Evolutionary conservation across 345 rosid genomes (phyloP), one percentile per base, ranked within the genome.

Genomic region (Heritiera littoralis): DNA sequence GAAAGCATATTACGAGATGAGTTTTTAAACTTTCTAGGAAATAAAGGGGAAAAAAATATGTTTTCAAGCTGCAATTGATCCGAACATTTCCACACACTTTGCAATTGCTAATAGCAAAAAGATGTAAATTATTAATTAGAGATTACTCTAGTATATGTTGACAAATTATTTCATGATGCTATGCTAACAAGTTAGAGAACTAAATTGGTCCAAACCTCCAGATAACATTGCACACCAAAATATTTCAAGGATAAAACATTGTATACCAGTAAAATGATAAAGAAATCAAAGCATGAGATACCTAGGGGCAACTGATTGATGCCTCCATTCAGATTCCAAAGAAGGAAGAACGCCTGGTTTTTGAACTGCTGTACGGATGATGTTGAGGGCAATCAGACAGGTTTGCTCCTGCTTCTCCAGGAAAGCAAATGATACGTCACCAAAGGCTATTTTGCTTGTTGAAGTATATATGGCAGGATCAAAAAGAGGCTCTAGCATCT

Each of bases 221-320:
- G 38, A 66, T 38, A 48, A 73, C 76, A 54, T 74, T 12, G 10
- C 23, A 5, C 10, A 7, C 74, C 67, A 20, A 66, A 67, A 66
- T 38, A 48, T 55, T 52, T 69, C 3, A 60, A 73, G 72, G 55
- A 63, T 41, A 41, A 66, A 64, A 75, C 3, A 75, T 9, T 56
- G 54, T 59, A 56, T 5, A 48, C 46, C 51, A 66, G 58, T 40
- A 77, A 72, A 64, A 82, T 63, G 70, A 64, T 64, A 58, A 10
- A 77, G 73, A 17, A 59, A 54, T 75, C 72, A 41, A 66, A 3
- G 48, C 48, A 45, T 5, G 66, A 66, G 55, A 74, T 89, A 93
- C 97, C 97, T 93, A 65, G 97, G 95, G 81, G 93, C 85, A 77
- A 91, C 95, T 66, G 94, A 86, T 74, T 93, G 93, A 78, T 84